phyloP scores from a whole-genome alignment of 1,284 basidiomycete species.

The Bjerkandera adusta region DNA sequence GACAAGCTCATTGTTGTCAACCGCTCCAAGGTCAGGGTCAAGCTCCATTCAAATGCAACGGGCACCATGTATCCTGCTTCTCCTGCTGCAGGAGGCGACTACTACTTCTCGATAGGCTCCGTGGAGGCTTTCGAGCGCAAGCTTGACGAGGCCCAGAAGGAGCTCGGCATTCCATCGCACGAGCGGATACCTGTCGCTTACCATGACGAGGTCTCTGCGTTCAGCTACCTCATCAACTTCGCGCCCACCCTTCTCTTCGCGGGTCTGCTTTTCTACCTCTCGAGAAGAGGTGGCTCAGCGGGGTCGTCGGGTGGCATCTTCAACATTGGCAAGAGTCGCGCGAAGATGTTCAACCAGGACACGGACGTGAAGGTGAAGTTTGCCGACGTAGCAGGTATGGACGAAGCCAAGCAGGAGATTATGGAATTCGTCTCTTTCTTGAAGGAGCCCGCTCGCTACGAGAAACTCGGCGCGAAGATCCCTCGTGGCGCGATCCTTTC shows the following conservation, averaged over 20 bases:
- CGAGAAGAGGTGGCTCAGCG: conserved; percentile 65
- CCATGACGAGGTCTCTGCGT: conserved; percentile 89
- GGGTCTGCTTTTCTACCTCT: conserved; percentile 90
- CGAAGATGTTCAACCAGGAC: conserved; percentile 97
- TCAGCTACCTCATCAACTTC: conserved; percentile 86
- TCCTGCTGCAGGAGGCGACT: conserved; percentile 56
- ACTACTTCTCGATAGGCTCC: conserved; percentile 97
- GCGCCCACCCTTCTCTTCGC: conserved; percentile 92
- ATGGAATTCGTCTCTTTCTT: conserved; percentile 99
- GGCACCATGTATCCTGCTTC: conserved; percentile 66
- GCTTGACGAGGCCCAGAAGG: conserved; percentile 90
- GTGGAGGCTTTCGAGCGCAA: conserved; percentile 97
- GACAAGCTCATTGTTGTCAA: conserved; percentile 95
- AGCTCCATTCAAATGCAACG: conserved; percentile 83
- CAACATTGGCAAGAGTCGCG: conserved; percentile 94
- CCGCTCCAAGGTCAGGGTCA: conserved; percentile 85
- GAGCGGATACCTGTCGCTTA: conserved; percentile 98
- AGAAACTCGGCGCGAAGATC: conserved; percentile 97
- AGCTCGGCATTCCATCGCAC: conserved; percentile 87
- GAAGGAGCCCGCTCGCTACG: conserved; percentile 93
- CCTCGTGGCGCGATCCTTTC: conserved; percentile 97
- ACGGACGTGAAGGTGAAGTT: conserved; percentile 94
- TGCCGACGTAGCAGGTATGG: conserved; percentile 97
- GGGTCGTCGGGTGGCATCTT: conserved; percentile 90
- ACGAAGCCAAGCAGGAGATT: conserved; percentile 99